phyloP scores from a whole-genome alignment of 2,329 filamentous ascomycete species.

The Alternaria viburni region DNA sequence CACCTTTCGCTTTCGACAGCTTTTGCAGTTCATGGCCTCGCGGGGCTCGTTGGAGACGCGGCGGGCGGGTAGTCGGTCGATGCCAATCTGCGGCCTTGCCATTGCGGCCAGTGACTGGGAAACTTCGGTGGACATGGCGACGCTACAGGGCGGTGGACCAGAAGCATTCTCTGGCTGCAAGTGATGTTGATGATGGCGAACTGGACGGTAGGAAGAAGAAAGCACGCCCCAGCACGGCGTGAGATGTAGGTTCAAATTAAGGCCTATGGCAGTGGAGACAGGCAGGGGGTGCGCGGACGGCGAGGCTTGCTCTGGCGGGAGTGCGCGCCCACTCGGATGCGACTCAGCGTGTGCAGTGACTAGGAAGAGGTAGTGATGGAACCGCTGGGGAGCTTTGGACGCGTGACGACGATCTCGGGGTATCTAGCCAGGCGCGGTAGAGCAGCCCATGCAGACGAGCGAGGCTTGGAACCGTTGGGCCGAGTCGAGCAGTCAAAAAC shows the following conservation, averaged over 20 bases:
- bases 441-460: conserved; percentile 1
- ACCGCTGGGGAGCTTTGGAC: conserved; percentile 21
- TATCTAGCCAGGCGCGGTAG: conserved; percentile 25
- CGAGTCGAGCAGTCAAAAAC: conserved; percentile 14
- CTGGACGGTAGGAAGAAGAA: conserved; percentile 32
- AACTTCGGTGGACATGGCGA: conserved; percentile 42
- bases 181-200: conserved; percentile 16
- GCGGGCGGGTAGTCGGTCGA: conserved; percentile 76
- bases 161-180: conserved; percentile 43
- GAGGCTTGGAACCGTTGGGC: conserved; percentile 15
- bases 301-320: conserved; percentile 42
- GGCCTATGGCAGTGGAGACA: conserved; percentile 42
- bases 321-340: conserved; percentile 35
- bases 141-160: conserved; percentile 27
- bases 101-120: conserved; percentile 55
- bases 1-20: conserved; percentile 90
- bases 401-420: conserved; percentile 43
- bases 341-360: conserved; percentile 31
- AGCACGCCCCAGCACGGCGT: conserved; percentile 35
- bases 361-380: conserved; percentile 10
- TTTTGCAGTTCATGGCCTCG: conserved; percentile 96
- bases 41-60: conserved; percentile 76
- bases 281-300: conserved; percentile 36
- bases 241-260: conserved; percentile 49
- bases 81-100: conserved; percentile 79